A percentile compares a stretch with the other conserved stretches of the same genome.
These are phyloP conservation scores for Microsporum canis DNA, from an alignment of 2,329 filamentous ascomycete genomes.

Conservation along the genomic window DNA sequence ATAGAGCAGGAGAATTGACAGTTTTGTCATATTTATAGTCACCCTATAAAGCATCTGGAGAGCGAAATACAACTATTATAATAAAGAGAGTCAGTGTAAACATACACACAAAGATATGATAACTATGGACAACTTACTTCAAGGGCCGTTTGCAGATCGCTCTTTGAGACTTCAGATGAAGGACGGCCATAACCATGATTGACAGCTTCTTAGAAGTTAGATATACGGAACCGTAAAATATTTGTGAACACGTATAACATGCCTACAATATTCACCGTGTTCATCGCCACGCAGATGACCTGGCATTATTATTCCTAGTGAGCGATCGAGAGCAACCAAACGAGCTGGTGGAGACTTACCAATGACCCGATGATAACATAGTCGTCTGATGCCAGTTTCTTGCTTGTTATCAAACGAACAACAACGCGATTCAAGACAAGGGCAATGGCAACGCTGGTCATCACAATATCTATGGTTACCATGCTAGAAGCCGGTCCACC, in stretches of 20 bases:
- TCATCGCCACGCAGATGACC: conserved; percentile 20
- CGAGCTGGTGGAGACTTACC: conserved; percentile 13
- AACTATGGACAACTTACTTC: conserved; percentile 15
- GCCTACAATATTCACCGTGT: conserved; percentile 19
- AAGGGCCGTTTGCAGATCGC: conserved; percentile 18
- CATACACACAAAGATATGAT: neutral
- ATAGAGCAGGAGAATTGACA: conserved; percentile 44
- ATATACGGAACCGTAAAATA: neutral
- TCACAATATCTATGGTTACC: conserved; percentile 18
- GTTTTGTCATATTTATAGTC: conserved; percentile 44
- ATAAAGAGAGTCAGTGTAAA: neutral
- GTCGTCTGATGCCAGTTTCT: conserved; percentile 21
- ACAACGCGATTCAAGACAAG: conserved; percentile 20
- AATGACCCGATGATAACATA: conserved; percentile 20
- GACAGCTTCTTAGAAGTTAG: conserved; percentile 14
- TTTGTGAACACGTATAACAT: neutral
- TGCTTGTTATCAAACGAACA: conserved; percentile 17
- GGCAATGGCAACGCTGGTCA: conserved; percentile 16
- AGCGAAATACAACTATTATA: conserved; percentile 38
- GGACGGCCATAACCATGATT: conserved; percentile 22
- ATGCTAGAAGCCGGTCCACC: conserved; percentile 16
- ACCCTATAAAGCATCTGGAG: conserved; percentile 46
- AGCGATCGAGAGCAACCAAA: neutral
- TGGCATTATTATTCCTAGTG: conserved; percentile 1
- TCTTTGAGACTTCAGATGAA: conserved; percentile 12